A percentile compares a stretch with the other conserved stretches of the same genome.
Evolutionary conservation across 2,329 filamentous ascomycete species (phyloP).

Genomic region (Myrmaecium sp.): DNA sequence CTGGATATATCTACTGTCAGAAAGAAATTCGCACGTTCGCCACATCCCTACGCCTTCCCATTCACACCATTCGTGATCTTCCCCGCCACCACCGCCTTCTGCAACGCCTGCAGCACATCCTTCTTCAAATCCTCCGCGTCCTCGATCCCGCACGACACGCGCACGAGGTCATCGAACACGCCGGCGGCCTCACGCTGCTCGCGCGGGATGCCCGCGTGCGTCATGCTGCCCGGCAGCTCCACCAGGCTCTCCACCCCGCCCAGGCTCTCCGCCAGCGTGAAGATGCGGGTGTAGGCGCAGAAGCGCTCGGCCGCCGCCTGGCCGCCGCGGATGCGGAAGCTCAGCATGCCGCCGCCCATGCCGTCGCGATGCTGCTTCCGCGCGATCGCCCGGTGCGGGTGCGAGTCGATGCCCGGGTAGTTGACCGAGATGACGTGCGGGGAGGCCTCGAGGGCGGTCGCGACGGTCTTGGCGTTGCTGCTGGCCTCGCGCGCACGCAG

Average conservation of each 20-base stretch:
- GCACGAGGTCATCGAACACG: slow-evolving; percentile 85
- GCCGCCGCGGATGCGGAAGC: slow-evolving; percentile 83
- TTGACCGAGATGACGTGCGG: slow-evolving; percentile 78
- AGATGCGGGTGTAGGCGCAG: slow-evolving; percentile 77
- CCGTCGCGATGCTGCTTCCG: slow-evolving; percentile 83
- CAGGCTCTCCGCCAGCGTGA: slow-evolving; percentile 81
- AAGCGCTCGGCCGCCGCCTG: slow-evolving; percentile 75
- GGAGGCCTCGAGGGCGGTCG: slow-evolving; percentile 59
- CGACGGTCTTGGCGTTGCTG: slow-evolving; percentile 64
- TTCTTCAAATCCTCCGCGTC: slow-evolving; percentile 68
- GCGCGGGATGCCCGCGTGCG: slow-evolving; percentile 83
- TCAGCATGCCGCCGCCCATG: slow-evolving; percentile 94
- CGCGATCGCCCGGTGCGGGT: slow-evolving; percentile 73
- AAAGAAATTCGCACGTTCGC: no score
- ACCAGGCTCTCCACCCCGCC: slow-evolving; percentile 85
- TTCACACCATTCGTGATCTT: slow-evolving; percentile 26
- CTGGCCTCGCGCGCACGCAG: slow-evolving; percentile 75
- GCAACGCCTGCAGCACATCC: slow-evolving; percentile 70
- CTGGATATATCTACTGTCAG: no score
- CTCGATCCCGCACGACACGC: slow-evolving; percentile 87
- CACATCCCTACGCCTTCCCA: slow-evolving; percentile 1
- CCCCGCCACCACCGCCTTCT: slow-evolving; percentile 46
- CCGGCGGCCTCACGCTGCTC: slow-evolving; percentile 83
- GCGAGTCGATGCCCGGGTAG: slow-evolving; percentile 80
- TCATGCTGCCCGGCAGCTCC: slow-evolving; percentile 92